Evolutionary conservation across 2,329 filamentous ascomycete species (phyloP), one percentile per base, ranked within the genome.

Genomic region (Penicillium sp.): DNA sequence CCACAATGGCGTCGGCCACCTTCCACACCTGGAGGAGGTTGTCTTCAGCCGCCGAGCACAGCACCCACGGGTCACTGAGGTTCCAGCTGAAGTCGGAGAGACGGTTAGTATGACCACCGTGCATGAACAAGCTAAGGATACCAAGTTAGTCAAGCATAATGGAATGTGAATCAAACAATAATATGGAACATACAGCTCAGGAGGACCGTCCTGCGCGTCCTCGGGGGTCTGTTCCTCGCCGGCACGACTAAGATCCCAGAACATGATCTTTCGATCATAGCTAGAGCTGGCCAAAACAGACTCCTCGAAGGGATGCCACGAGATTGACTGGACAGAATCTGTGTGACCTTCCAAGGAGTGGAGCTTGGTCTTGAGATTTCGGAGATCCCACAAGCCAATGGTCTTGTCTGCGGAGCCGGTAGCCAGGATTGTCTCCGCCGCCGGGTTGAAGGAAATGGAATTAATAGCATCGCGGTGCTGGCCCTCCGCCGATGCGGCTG

Each of bases 51-150:
- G 95, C 93, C 59, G 90, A 96, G 74, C 92, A 93, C 64, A 99
- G 90, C 54, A 97, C 86, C 96, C 96, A 99, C 5, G 93, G 93
- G 69, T 97, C 92, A 72, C 96, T 96, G 65, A 87, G 86, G 76
- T 99, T 99, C 93, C 93, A 99, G 77, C 90, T 93, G 71, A 99
- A 99, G 76, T 99, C 96, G 35, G 91, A 92, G 60, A 99, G 86
- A 64, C 96, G 90, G 77, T 97, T 97, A 11, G 95, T 99, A 79
- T 99, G 96, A 31, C 95, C 95, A 59, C 95, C 95, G 70, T 99
- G 95, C 93, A 99, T 98, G 78, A 99, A 99, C 1, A 99, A 80
- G 47, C 90, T 56, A 46, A 8, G 2, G 14, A 48, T n/a, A 24
- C 7, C 19, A 41, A 14, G 29, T 53, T 53, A 53, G 52, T 41